Evolutionary conservation across 192 early-diverging fungal species (phyloP).

Genomic region (Gonapodya prolifera): DNA sequence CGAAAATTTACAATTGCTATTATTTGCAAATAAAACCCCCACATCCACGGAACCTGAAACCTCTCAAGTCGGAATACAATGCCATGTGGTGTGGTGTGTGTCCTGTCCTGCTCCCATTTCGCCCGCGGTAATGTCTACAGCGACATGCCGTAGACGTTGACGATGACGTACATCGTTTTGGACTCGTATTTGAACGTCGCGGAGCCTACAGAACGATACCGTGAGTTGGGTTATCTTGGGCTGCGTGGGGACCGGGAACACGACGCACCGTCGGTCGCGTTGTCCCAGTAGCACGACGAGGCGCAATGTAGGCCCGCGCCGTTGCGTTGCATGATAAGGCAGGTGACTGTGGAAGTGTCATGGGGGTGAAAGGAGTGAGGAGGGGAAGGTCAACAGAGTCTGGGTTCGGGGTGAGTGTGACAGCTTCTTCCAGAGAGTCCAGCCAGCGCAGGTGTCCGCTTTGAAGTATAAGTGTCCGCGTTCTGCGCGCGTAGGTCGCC

Average conservation of each 20-base stretch:
- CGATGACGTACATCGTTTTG: slow-evolving; percentile 66
- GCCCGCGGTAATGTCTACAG: slow-evolving; percentile 10
- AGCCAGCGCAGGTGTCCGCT: no score
- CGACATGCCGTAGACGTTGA: slow-evolving; percentile 58
- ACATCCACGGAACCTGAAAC: neutral
- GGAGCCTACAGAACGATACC: slow-evolving; percentile 29
- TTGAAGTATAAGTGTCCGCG: no score
- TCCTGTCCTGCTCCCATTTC: neutral
- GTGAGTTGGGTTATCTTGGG: neutral
- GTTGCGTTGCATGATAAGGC: slow-evolving; percentile 73
- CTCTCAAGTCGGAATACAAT: neutral
- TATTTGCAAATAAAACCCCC: neutral
- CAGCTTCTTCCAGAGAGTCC: no score
- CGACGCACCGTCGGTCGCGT: slow-evolving; percentile 45
- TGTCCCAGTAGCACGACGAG: slow-evolving; percentile 66
- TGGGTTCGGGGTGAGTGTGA: no score
- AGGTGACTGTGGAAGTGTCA: slow-evolving; percentile 36
- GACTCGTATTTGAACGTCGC: slow-evolving; percentile 65
- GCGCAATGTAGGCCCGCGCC: slow-evolving; percentile 65
- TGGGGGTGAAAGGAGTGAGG: neutral
- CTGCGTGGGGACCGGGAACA: no score
- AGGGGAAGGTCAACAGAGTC: no score
- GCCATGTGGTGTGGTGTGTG: neutral
- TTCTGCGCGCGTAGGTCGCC: no score
- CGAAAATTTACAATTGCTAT: no score